Conservation (phyloP, 768 basidiomycete species). For the Pholiota conissans region DNA sequence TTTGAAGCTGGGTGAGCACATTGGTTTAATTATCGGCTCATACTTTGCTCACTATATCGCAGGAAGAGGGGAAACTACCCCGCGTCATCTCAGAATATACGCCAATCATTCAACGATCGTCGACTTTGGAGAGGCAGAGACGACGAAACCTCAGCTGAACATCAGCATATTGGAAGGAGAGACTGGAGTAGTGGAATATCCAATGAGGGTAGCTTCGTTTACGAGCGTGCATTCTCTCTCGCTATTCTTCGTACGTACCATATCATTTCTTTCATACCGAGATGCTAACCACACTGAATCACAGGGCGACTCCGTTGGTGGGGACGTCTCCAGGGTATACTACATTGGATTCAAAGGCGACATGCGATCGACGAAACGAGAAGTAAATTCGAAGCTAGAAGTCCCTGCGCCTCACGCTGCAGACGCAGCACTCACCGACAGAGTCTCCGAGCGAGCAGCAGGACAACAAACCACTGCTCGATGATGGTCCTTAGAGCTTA, state of each 20-base stretch:
- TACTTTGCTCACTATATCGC: background rate
- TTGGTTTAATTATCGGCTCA: background rate
- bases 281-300: background rate
- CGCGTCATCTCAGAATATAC: constrained; percentile 73
- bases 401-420: constrained; percentile 81
- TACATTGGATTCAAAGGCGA: constrained; percentile 87
- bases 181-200: constrained; percentile 70
- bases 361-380: constrained; percentile 49
- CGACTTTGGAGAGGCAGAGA: constrained; percentile 76
- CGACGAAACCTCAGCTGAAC: constrained; percentile 66
- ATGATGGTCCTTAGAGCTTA: constrained; percentile 22
- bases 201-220: constrained; percentile 74
- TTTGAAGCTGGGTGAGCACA: constrained; percentile 67
- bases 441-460: constrained; percentile 53
- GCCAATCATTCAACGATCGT: constrained; percentile 74
- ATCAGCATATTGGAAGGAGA: constrained; percentile 74
- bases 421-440: constrained; percentile 67
- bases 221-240: constrained; percentile 72
- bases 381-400: constrained; percentile 62
- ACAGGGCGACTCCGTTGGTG: constrained; percentile 69
- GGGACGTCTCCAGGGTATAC: constrained; percentile 65
- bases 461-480: constrained; percentile 67
- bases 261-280: background rate
- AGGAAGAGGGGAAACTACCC: constrained; percentile 80
- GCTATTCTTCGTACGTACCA: constrained; percentile 71